Evolutionary conservation across 2,329 filamentous ascomycete species (phyloP).

Genomic region (Hymenoscyphus salicellus): DNA sequence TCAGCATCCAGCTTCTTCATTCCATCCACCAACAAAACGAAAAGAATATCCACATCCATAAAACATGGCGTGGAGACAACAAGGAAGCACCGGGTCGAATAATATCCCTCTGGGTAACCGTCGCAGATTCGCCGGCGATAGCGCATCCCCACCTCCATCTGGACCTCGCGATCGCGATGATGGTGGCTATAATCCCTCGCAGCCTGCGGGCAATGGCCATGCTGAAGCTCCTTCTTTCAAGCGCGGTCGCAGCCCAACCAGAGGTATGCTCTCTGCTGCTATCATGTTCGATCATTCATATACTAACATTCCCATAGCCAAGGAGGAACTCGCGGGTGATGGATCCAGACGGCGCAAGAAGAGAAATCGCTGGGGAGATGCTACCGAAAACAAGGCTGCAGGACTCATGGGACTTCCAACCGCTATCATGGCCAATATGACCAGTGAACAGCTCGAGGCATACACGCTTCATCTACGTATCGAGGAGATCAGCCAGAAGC

Average conservation of each 20-base stretch:
- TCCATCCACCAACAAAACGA: background rate
- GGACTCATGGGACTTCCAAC: constrained; percentile 96
- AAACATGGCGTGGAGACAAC: constrained; percentile 65
- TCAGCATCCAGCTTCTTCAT: background rate
- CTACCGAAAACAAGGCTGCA: constrained; percentile 96
- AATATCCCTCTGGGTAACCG: constrained; percentile 90
- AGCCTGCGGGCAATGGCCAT: constrained; percentile 24
- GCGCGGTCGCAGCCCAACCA: constrained; percentile 88
- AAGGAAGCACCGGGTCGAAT: constrained; percentile 95
- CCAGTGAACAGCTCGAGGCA: constrained; percentile 93
- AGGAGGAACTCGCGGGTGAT: constrained; percentile 47
- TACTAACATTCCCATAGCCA: constrained; percentile 26
- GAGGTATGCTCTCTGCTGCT: constrained; percentile 54
- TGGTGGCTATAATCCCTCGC: constrained; percentile 30
- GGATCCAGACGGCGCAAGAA: constrained; percentile 91
- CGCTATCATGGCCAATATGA: constrained; percentile 96
- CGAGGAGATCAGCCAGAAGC: constrained; percentile 98
- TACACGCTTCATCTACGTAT: constrained; percentile 96
- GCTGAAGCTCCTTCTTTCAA: constrained; percentile 48
- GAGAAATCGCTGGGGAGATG: constrained; percentile 97
- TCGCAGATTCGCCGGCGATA: constrained; percentile 71
- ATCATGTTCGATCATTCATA: background rate
- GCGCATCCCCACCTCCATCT: constrained; percentile 38
- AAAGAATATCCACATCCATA: constrained; percentile 8
- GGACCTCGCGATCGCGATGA: constrained; percentile 33